These are phyloP conservation scores for Moniliophthora roreri DNA, from an alignment of 1,284 basidiomycete species.

Conservation along the genomic window DNA sequence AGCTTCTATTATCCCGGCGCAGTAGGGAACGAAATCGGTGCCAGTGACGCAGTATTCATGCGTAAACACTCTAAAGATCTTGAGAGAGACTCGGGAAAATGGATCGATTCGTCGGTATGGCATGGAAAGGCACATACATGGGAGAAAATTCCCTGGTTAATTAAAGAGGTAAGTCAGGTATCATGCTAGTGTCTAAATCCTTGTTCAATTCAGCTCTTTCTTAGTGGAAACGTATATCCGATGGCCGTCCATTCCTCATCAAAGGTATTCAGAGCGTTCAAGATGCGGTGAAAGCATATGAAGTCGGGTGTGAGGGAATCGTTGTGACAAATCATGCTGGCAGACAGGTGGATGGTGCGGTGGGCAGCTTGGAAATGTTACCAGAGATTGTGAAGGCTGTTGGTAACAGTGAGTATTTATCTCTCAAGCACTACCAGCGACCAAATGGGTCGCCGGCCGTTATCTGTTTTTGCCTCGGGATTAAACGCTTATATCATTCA, in stretches of 20 bases:
- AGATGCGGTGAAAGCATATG: conserved; percentile 49
- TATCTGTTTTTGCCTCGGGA: no score
- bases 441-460: not conserved
- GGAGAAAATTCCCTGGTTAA: conserved; percentile 53
- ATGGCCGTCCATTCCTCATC: conserved; percentile 53
- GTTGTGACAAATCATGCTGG: conserved; percentile 64
- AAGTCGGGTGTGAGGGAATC: conserved; percentile 57
- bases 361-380: conserved; percentile 52
- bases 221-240: conserved; percentile 54
- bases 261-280: conserved; percentile 53
- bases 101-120: conserved; percentile 57
- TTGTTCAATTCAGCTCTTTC: not conserved
- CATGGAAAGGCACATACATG: conserved; percentile 59
- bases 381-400: conserved; percentile 54
- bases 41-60: conserved; percentile 50
- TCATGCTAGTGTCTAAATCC: not conserved
- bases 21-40: conserved; percentile 11
- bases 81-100: conserved; percentile 45
- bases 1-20: conserved; percentile 42
- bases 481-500: no score
- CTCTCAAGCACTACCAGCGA: no score
- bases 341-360: conserved; percentile 59
- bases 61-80: conserved; percentile 45
- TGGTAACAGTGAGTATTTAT: conserved; percentile 45
- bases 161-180: conserved; percentile 32